Evolutionary conservation across 2,329 filamentous ascomycete species (phyloP).

Genomic region (Amylocarpus encephaloides): DNA sequence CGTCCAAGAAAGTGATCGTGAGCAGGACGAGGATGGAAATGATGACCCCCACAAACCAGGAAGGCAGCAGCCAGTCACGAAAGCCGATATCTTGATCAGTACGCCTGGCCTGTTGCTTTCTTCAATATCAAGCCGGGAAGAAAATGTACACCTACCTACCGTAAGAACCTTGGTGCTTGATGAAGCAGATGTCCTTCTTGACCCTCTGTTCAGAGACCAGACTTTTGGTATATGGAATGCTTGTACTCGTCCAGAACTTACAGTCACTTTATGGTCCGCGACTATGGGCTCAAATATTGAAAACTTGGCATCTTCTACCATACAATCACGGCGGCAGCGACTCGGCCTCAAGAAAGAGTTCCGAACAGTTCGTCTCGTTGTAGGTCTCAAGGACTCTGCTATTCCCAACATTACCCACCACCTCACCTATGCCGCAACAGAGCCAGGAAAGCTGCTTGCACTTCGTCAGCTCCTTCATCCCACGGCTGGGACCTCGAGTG

Average conservation of each 20-base stretch:
- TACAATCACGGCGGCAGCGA: conserved; percentile 46
- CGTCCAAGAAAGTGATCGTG: conserved; percentile 28
- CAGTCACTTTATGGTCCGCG: conserved; percentile 85
- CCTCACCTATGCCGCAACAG: conserved; percentile 84
- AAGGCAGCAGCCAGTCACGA: conserved; percentile 47
- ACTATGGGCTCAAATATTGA: conserved; percentile 96
- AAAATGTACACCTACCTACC: conserved; percentile 50
- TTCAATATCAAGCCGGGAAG: conserved; percentile 48
- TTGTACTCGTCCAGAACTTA: conserved; percentile 63
- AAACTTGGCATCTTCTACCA: conserved; percentile 62
- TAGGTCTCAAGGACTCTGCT: conserved; percentile 94
- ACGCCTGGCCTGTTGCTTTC: conserved; percentile 76
- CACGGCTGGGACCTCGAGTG: conserved; percentile 48
- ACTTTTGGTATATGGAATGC: conserved; percentile 79
- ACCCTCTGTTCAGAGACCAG: conserved; percentile 84
- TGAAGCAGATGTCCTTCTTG: conserved; percentile 90
- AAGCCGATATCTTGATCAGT: conserved; percentile 72
- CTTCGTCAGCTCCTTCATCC: conserved; percentile 86
- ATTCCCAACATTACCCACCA: conserved; percentile 88
- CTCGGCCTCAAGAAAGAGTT: conserved; percentile 34
- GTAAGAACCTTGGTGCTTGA: conserved; percentile 76
- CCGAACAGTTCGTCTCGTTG: conserved; percentile 74
- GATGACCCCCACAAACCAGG: conserved; percentile 10
- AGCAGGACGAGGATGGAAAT: conserved; percentile 29
- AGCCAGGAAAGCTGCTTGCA: conserved; percentile 87